Conservation (phyloP, 495 filamentous ascomycete species). For the Penicillium goetzii region DNA sequence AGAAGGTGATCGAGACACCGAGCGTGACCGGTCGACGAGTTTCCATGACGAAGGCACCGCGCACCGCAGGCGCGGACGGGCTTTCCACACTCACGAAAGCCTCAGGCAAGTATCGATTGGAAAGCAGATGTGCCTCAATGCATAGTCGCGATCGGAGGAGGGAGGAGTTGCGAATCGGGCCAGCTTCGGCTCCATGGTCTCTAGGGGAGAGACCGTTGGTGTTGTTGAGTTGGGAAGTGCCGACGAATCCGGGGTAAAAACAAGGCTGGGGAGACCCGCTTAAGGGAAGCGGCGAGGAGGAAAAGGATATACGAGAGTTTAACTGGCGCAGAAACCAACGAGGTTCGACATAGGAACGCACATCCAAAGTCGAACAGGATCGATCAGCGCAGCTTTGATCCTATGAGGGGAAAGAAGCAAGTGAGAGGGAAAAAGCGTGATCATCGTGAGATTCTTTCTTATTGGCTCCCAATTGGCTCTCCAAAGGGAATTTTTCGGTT, state of each 20-base stretch:
- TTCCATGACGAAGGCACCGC: slow-evolving; percentile 39
- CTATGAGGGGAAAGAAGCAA: not conserved
- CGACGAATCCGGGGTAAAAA: slow-evolving; percentile 25
- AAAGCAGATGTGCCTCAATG: not conserved
- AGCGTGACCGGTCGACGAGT: slow-evolving; percentile 69
- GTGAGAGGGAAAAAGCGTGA: not conserved
- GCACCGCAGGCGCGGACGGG: slow-evolving; percentile 9
- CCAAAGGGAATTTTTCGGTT: not conserved
- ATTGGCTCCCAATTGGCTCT: slow-evolving; percentile 1
- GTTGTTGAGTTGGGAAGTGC: slow-evolving; percentile 2
- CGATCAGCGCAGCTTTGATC: not conserved
- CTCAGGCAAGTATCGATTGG: not conserved
- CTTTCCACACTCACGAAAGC: not conserved
- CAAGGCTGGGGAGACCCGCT: slow-evolving; percentile 10
- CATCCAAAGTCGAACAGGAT: not conserved
- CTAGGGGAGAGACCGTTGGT: slow-evolving; percentile 1
- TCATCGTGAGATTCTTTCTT: not conserved
- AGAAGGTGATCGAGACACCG: slow-evolving; percentile 71
- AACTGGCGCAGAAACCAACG: not conserved
- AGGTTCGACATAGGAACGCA: not conserved
- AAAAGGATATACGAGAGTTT: not conserved
- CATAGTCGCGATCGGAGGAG: slow-evolving; percentile 9
- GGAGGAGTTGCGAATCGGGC: not conserved
- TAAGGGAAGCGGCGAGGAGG: not conserved
- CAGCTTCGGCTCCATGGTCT: slow-evolving; percentile 11